Evolutionary conservation across 2,329 filamentous ascomycete genomes (phyloP), one percentile per base, ranked within the genome.

Genomic region (Rosellinia necatrix): DNA sequence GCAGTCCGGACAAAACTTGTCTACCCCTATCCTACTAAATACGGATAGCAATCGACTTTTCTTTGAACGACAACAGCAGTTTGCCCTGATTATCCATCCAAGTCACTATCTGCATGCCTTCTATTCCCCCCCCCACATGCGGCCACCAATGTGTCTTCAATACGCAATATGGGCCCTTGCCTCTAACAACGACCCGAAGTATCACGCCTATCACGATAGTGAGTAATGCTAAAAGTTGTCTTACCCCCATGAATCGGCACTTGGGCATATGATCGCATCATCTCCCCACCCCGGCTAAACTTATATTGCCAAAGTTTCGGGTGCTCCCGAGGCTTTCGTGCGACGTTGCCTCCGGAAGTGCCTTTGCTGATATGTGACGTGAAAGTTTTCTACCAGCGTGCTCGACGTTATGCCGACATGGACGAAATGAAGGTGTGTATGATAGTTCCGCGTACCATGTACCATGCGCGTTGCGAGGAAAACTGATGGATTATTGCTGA

Each of bases 121-220:
- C 73, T 88, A 92, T 66, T 78, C 78, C 2, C 80, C 87, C 2
- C 86, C 90, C 1, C 82, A 89, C 54, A 84, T 88, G 78, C 87
- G 90, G 53, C 92, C 93, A 2, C 90, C 92, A 1, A 84, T 96
- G 68, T 90, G 85, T 66, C 75, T 97, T 84, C 88, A 92, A 66
- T 97, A 97, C 72, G 88, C 87, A 21, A 90, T 97, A 70, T 96
- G 92, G 91, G 83, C 87, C n/a, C 77, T 90, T 64, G 90, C 90
- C 7, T 85, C 91, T 4, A 82, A 84, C 12, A 78, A 87, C 1
- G 84, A 87, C 27, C 81, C 89, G 35, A 91, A 91, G 67, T 96
- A 96, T 67, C 78, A 81, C 6, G 75, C 77, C 7, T 82, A 91
- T 34, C 85, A 91, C 58, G 86, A 89, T 6, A 81, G 56, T 59